Base-by-base conservation (phyloP, 805 yeast genomes). In the Starmerella ratchasimensis region DNA sequence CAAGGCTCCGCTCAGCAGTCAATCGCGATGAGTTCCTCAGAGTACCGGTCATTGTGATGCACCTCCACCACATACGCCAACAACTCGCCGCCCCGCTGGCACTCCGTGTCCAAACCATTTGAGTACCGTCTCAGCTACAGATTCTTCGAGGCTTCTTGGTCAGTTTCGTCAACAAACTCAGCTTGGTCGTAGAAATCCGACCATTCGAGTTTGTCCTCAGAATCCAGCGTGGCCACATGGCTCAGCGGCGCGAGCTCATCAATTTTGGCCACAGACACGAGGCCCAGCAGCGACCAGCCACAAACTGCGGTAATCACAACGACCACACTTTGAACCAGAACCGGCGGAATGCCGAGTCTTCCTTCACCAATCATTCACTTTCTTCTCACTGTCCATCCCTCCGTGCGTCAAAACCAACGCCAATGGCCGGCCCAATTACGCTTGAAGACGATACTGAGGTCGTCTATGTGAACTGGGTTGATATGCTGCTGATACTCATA, bases 61-160 rank as follows among this genome's bases (percentile, higher is more conserved):
- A 52, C 46, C 22, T 54, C 44, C 4, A 76, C 52, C 4, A 76
- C 65, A 53, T 74, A 57, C 0, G 86, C 93, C 22, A 76, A 65
- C 33, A 86, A 63, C 42, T 68, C 55, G 10, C 72, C 76, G 3
- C 94, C 95, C 42, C 70, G 69, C 41, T 74, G 80, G 63, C 96
- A 86, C 1, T 80, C 81, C 9, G 80, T 63, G 53, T 88, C 97
- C 27, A 86, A 60, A 0, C 96, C 97, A 50, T 71, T 72, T 3
- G 94, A 65, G 56, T 65, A 82, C 43, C 69, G 68, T 46, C 69
- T 68, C 34, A 76, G 45, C 38, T 69, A 72, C 34, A 84, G 67
- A 1, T 94, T 94, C 38, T 76, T 62, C 38, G 72, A 64, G 3
- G 96, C 93, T 53, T 82, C 93, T 53, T 86, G 97, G 1, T 25